These are phyloP conservation scores for Nicotiana noctiflora DNA, from an alignment of 257 asterid genomes.

Conservation along the genomic window DNA sequence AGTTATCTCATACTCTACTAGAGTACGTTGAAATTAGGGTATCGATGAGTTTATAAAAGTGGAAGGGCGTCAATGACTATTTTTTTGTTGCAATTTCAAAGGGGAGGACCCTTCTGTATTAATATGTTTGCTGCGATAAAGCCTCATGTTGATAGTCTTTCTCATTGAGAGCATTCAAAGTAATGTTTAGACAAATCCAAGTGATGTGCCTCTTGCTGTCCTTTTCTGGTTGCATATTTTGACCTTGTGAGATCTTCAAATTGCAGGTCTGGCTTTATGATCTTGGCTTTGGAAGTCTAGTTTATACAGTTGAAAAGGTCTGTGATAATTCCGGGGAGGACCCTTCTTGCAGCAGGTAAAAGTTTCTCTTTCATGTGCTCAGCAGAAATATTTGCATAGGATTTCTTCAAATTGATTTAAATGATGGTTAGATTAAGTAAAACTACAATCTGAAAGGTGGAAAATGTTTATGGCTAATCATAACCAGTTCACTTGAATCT, in stretches of 20 bases:
- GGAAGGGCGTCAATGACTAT: background rate
- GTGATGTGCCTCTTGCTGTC: background rate
- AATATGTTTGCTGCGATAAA: background rate
- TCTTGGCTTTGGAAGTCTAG: slow-evolving; percentile 46
- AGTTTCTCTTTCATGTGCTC: slow-evolving; percentile 11
- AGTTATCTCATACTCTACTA: background rate
- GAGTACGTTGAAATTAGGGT: background rate
- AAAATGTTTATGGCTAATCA: background rate
- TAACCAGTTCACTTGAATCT: background rate
- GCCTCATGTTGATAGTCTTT: background rate
- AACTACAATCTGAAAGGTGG: background rate
- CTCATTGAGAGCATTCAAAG: background rate
- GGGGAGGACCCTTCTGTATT: too few relatives aligned
- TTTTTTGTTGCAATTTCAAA: background rate
- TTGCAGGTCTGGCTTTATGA: slow-evolving; percentile 80
- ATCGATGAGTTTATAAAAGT: background rate
- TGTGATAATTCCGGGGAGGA: slow-evolving; percentile 98
- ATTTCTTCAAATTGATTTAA: background rate
- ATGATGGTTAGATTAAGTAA: background rate
- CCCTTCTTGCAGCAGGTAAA: slow-evolving; percentile 92
- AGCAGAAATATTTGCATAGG: background rate
- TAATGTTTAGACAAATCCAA: background rate
- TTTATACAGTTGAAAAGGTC: slow-evolving; percentile 55
- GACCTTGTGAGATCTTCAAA: background rate
- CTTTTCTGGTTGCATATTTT: background rate